Evolutionary conservation across 179 eudicot genomes (phyloP), one percentile per base, ranked within the genome.

Genomic region (Beta corolliflora): DNA sequence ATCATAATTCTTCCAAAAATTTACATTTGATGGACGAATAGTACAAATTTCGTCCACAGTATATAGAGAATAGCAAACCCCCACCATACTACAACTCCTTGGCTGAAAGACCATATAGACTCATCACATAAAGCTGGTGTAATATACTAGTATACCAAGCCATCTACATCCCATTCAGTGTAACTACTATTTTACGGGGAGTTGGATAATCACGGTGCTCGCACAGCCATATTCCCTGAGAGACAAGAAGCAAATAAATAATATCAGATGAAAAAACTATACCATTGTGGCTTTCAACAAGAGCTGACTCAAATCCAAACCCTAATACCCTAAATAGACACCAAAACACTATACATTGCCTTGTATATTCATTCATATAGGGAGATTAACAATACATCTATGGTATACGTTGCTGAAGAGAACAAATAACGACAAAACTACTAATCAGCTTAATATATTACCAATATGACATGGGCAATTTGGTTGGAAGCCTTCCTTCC

Each of bases 141-240:
- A 19, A 19, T 70, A 68, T 44, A 70, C 73, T 46, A n/a, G 71
- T 84, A 25, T 52, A 12, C 36, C 19, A 13, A 13, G 75, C 56
- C 75, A 48, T 9, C 84, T 83, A 95, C 61, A 95, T 88, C 76
- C 98, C 98, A 82, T 93, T 95, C 48, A 95, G 88, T 70, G 98
- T 95, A 70, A 95, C 89, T 72, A 95, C 97, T 52, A 95, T 86
- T 82, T 81, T 93, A 80, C 98, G 93, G 5, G 98, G 88, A 58
- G 98, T 91, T 61, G 98, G 88, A 76, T 81, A 52, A 82, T 95
- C 98, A 59, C 97, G 95, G 81, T 95, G 98, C 87, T 95, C 98
- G 36, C 98, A 95, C 80, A 93, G 88, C 98, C 98, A 95, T 86
- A 95, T 91, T 50, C 98, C 97, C 98, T 94, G 92, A 23, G 71